These are phyloP conservation scores for Canavalia gladiata DNA, from an alignment of 306 rosid species.

Conservation along the genomic window DNA sequence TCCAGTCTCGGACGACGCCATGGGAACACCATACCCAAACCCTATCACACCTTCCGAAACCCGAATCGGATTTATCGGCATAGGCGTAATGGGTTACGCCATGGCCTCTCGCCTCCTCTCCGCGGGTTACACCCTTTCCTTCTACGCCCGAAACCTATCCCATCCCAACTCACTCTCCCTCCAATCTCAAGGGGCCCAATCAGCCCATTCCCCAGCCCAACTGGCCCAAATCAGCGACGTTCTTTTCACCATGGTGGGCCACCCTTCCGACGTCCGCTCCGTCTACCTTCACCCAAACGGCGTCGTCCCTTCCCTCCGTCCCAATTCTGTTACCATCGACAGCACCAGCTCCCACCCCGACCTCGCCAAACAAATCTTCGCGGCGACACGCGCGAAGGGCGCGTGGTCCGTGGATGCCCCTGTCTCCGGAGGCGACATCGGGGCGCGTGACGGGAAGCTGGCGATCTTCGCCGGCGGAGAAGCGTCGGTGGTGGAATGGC, in stretches of 20 bases:
- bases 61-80: slow-evolving; percentile 81
- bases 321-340: slow-evolving; percentile 68
- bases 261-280: slow-evolving; percentile 80
- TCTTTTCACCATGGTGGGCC: slow-evolving; percentile 79
- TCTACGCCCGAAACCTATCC: slow-evolving; percentile 84
- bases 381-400: slow-evolving; percentile 50
- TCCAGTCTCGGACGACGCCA: background rate
- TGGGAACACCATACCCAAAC: slow-evolving; percentile 67
- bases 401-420: slow-evolving; percentile 89
- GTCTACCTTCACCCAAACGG: slow-evolving; percentile 52
- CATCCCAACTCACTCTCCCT: slow-evolving; percentile 59
- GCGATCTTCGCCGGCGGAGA: slow-evolving; percentile 84
- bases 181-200: slow-evolving; percentile 66
- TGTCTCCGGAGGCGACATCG: slow-evolving; percentile 85
- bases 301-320: slow-evolving; percentile 57
- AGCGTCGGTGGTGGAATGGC: slow-evolving; percentile 64
- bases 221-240: slow-evolving; percentile 63
- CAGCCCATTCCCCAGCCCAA: slow-evolving; percentile 58
- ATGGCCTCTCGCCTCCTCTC: slow-evolving; percentile 87
- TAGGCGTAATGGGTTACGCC: slow-evolving; percentile 86
- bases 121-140: slow-evolving; percentile 72
- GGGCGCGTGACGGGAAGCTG: slow-evolving; percentile 82
- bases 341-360: slow-evolving; percentile 82
- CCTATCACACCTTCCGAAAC: slow-evolving; percentile 61
- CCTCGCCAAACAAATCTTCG: slow-evolving; percentile 67